Percentiles rank a stretch among this genome's conserved stretches.
These are phyloP conservation scores for Apiotrichum laibachii DNA, from an alignment of 1,284 basidiomycete genomes.

Conservation along the genomic window DNA sequence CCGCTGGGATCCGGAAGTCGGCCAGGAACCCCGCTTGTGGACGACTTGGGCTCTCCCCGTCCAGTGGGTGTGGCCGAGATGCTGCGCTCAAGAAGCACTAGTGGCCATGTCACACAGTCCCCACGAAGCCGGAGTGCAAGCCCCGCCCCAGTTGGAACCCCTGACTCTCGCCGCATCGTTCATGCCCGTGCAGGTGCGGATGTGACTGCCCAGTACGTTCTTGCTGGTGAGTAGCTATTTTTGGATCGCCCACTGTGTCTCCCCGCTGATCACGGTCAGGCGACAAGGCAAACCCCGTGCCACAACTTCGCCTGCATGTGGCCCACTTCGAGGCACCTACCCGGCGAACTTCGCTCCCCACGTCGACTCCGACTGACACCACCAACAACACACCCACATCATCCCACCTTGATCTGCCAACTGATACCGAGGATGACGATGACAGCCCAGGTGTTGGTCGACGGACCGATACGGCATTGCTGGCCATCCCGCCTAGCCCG, in stretches of 20 bases:
- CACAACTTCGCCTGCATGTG: conserved; percentile 47
- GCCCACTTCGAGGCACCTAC: conserved; percentile 2
- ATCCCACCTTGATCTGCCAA: conserved; percentile 5
- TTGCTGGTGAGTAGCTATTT: conserved; percentile 38
- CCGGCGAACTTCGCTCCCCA: not conserved
- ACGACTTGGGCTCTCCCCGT: conserved; percentile 10
- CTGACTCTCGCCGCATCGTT: conserved; percentile 5
- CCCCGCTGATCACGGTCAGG: conserved; percentile 27
- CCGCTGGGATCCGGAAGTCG: too few relatives aligned
- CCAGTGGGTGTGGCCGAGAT: conserved; percentile 40
- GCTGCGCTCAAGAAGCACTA: conserved; percentile 12
- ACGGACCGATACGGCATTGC: not conserved
- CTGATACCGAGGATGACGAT: conserved; percentile 32
- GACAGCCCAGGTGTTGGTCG: conserved; percentile 2
- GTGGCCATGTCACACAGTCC: not conserved
- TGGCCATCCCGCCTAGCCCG: conserved; percentile 30
- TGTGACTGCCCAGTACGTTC: conserved; percentile 49
- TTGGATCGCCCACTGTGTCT: not conserved
- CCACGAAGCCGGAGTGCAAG: not conserved
- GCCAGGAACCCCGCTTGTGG: not conserved
- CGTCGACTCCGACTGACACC: conserved; percentile 3
- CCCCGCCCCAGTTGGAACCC: not conserved
- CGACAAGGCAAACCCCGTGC: conserved; percentile 41
- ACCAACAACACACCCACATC: conserved; percentile 19
- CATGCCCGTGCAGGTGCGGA: conserved; percentile 7